Base-by-base conservation (phyloP, 768 basidiomycete species). In the Naganishia antarctica region DNA sequence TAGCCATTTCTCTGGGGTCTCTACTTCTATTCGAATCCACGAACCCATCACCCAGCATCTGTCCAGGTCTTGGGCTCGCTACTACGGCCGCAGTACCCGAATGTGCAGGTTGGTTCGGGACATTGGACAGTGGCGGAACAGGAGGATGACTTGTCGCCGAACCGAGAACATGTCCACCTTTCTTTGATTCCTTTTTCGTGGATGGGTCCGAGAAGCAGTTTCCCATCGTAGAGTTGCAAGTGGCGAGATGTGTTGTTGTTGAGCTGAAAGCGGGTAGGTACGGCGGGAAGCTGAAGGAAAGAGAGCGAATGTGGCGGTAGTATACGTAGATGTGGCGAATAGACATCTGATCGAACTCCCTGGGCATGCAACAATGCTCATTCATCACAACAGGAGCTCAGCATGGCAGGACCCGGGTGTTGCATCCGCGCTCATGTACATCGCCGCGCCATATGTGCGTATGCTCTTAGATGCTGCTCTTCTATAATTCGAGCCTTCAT, bases 181-280 rank as follows among this genome's bases (percentile, higher is more conserved):
- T 59, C 7, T 49, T 65, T 44, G 45, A 49, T 28, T 34, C 62
- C 53, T 53, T 64, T 23, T 64, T 59, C 25, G 53, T 63, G 7
- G 73, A 74, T 7, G 75, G 75, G 63, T 74, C 73, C 18, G 75
- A 76, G 65, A 76, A 73, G 47, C 75, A 76, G 60, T 74, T 73
- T 40, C 75, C 75, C 75, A 76, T 76, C 32, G 21, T 48, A n/a
- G 53, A 12, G n/a, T 9, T n/a, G 43, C 34, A 15, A 15, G 8
- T 7, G 15, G 34, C 34, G 15, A 15, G 34, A 37, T 7, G 34
- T 7, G 34, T 37, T 7, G 7, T 7, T 7, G 8, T 18, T 21
- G 18, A 44, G 43, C 5, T 44, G 13, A 44, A 40, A 40, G 37
- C 37, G 37, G 16, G 37, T 7, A 40, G 37, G 37, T 40, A 16